phyloP scores from a whole-genome alignment of 768 basidiomycete species.

The Phaeotremella fagi region DNA sequence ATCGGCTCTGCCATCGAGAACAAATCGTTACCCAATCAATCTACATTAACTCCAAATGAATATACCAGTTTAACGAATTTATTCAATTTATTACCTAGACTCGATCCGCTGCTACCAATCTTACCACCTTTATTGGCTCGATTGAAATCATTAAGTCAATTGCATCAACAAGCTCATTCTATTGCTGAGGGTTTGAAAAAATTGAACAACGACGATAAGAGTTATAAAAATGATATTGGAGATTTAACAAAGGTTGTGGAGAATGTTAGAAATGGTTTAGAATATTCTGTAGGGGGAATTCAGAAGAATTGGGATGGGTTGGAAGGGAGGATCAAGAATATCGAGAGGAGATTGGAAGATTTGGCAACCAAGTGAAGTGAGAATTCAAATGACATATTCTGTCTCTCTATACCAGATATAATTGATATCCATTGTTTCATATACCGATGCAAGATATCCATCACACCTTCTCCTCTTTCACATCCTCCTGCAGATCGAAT shows the following conservation, averaged over 20 bases:
- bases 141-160: slow-evolving; percentile 70
- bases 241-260: slow-evolving; percentile 66
- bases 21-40: not conserved
- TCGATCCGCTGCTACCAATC: slow-evolving; percentile 52
- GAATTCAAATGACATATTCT: not conserved
- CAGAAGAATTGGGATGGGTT: slow-evolving; percentile 59
- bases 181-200: slow-evolving; percentile 65
- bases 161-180: slow-evolving; percentile 76
- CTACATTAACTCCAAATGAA: slow-evolving; percentile 42
- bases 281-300: slow-evolving; percentile 67
- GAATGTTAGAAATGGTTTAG: slow-evolving; percentile 70
- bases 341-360: slow-evolving; percentile 29
- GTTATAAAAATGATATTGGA: slow-evolving; percentile 59
- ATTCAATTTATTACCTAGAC: slow-evolving; percentile 49
- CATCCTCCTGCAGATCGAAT: slow-evolving; percentile 3
- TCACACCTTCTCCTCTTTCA: not conserved
- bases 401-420: not conserved
- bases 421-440: not conserved
- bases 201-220: slow-evolving; percentile 60
- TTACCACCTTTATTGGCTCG: slow-evolving; percentile 78
- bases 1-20: slow-evolving; percentile 2
- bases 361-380: not conserved
- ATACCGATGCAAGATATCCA: not conserved
- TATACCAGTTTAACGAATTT: slow-evolving; percentile 46
- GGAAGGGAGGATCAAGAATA: slow-evolving; percentile 51